These are phyloP conservation scores for Chaetoceros muelleri DNA, from an alignment of 108 stramenopile species.

Conservation along the genomic window DNA sequence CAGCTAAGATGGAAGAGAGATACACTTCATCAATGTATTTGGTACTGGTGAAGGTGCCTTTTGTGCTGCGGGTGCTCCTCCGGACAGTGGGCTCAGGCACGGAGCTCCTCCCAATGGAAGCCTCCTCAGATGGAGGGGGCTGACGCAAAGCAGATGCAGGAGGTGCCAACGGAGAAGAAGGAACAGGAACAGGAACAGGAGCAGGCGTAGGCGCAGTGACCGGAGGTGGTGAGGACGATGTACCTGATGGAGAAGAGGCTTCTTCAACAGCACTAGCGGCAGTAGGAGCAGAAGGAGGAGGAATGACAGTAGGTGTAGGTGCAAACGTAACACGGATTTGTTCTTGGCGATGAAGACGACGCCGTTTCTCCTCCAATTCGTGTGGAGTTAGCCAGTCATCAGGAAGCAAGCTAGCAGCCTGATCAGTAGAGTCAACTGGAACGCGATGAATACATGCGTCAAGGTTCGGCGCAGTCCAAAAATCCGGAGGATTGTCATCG, in stretches of 20 bases:
- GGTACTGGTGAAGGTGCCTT: not conserved
- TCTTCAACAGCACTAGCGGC: not conserved
- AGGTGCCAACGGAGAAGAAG: no score
- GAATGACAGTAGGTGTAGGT: not conserved
- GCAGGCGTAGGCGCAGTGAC: not conserved
- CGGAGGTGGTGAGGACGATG: no score
- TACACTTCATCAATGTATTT: not conserved
- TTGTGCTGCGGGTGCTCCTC: not conserved
- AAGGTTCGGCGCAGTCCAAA: constrained; percentile 1
- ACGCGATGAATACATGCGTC: not conserved
- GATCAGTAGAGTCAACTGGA: not conserved
- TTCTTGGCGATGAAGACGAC: not conserved
- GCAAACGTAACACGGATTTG: not conserved
- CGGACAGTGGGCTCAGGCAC: no score
- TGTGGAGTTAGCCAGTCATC: not conserved
- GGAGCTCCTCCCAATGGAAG: no score
- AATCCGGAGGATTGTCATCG: not conserved
- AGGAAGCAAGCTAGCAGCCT: not conserved
- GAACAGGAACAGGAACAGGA: not conserved
- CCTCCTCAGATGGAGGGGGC: no score
- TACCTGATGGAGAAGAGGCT: no score
- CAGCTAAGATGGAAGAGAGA: not conserved
- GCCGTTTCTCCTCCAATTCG: not conserved
- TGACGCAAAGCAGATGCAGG: no score
- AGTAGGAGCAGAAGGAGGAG: not conserved